Evolutionary conservation across 2,329 filamentous ascomycete genomes (phyloP).

Genomic region (Penicillium expansum): DNA sequence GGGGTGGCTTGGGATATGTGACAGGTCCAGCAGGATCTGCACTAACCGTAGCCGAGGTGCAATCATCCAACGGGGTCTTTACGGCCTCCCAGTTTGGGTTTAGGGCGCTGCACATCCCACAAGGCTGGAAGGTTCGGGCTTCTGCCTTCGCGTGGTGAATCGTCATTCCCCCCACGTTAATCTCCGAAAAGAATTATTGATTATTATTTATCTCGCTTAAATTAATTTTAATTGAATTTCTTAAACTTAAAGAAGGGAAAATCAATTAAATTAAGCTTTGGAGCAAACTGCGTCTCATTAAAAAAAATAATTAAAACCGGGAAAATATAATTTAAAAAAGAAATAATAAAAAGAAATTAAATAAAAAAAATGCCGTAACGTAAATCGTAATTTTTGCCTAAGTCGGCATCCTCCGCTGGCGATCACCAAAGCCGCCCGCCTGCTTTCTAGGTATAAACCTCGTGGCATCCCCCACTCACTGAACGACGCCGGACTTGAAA

Average conservation of each 20-base stretch:
- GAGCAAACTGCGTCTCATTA: slow-evolving; percentile 23
- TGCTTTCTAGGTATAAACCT: slow-evolving; percentile 22
- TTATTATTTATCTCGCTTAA: neutral
- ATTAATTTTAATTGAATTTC: neutral
- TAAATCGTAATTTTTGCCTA: slow-evolving; percentile 13
- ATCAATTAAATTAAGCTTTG: slow-evolving; percentile 29
- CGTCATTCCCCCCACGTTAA: slow-evolving; percentile 21
- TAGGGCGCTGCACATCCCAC: slow-evolving; percentile 13
- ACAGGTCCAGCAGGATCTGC: slow-evolving; percentile 34
- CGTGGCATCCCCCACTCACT: slow-evolving; percentile 16
- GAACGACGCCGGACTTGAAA: slow-evolving; percentile 4
- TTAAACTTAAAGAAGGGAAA: neutral
- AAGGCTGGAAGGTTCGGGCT: slow-evolving; percentile 4
- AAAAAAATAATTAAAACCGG: neutral
- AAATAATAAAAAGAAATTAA: neutral
- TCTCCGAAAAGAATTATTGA: slow-evolving; percentile 14
- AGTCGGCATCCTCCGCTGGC: slow-evolving; percentile 19
- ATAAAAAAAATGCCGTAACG: slow-evolving; percentile 5
- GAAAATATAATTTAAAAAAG: neutral
- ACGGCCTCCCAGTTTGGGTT: slow-evolving; percentile 22
- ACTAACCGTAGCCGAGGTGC: slow-evolving; percentile 27
- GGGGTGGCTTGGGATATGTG: slow-evolving; percentile 28
- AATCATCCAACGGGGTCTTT: slow-evolving; percentile 23
- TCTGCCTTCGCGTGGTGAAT: slow-evolving; percentile 15
- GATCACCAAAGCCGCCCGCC: slow-evolving; percentile 19